Evolutionary conservation across 768 basidiomycete genomes (phyloP).

Genomic region (Boletus rubroflammeus): DNA sequence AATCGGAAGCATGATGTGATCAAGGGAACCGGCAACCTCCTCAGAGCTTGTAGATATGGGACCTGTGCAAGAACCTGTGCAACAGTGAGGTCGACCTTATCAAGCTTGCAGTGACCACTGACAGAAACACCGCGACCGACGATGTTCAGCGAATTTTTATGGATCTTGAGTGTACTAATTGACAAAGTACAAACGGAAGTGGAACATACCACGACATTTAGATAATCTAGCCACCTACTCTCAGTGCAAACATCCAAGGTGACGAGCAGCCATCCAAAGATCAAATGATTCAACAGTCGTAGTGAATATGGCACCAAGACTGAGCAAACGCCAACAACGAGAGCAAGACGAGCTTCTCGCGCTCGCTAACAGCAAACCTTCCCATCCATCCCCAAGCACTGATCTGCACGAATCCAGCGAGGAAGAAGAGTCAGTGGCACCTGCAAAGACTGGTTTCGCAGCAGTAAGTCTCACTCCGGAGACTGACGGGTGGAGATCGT

Average conservation of each 20-base stretch:
- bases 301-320: slow-evolving; percentile 57
- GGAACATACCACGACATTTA: neutral
- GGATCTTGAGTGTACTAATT: neutral
- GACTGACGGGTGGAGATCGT: slow-evolving; percentile 11
- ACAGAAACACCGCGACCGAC: no score
- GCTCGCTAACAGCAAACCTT: slow-evolving; percentile 34
- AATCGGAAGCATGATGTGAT: neutral
- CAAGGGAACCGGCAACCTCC: neutral
- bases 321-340: slow-evolving; percentile 84
- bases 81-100: neutral
- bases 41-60: no score
- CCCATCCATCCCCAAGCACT: neutral
- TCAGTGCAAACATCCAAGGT: neutral
- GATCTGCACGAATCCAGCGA: slow-evolving; percentile 34
- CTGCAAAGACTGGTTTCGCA: slow-evolving; percentile 37
- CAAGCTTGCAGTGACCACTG: no score
- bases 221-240: neutral
- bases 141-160: neutral
- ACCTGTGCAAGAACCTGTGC: neutral
- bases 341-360: slow-evolving; percentile 77
- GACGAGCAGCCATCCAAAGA: neutral
- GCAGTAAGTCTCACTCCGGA: slow-evolving; percentile 35
- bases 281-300: slow-evolving; percentile 1
- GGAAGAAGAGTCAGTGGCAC: slow-evolving; percentile 36
- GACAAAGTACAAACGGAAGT: neutral